Base-by-base conservation (phyloP, 768 basidiomycete genomes). In the Naganishia antarctica region DNA sequence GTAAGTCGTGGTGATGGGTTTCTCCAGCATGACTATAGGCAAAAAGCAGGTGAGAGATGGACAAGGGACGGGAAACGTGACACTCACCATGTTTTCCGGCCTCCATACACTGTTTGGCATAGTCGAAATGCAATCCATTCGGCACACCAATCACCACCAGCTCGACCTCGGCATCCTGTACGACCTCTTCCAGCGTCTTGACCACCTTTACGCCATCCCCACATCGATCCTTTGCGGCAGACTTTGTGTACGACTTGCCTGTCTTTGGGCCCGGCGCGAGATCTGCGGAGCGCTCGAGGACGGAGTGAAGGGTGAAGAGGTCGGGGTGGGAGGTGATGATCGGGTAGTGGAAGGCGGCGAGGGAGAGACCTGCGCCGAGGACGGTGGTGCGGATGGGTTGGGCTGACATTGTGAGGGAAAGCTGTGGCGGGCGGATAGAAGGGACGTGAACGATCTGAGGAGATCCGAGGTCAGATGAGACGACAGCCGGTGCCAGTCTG, bases 291-390 rank as follows among this genome's bases (percentile, higher is more conserved):
- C 89, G 82, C 74, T 89, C 85, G 64, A 90, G 80, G 50, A 90
- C 86, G n/a, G 88, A 82, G 69, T 85, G 81, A 37, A 91, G 83
- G 9, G 78, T 82, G 80, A 89, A 90, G 51, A 84, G 77, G 26
- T 87, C 80, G 0, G 88, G 86, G 21, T 87, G 80, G 2, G 87
- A 84, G 61, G 86, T 82, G 63, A 92, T 79, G 75, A 90, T 87
- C 0, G 90, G 90, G 63, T 86, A 70, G 75, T 92, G 90, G 78
- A 92, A 91, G 2, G 87, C 87, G 43, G 86, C 79, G 37, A 86
- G 86, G 21, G 86, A 82, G 65, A 90, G 84, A 40, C 65, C 66
- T 31, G 66, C 59, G 46, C 49, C 49, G 51, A 61, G 60, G 28
- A 66, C 63, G 43, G 51, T 34, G 26, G 63, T 64, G 4, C 44